Base-by-base conservation (phyloP, 768 basidiomycete species). In the Amanita polypyramis region DNA sequence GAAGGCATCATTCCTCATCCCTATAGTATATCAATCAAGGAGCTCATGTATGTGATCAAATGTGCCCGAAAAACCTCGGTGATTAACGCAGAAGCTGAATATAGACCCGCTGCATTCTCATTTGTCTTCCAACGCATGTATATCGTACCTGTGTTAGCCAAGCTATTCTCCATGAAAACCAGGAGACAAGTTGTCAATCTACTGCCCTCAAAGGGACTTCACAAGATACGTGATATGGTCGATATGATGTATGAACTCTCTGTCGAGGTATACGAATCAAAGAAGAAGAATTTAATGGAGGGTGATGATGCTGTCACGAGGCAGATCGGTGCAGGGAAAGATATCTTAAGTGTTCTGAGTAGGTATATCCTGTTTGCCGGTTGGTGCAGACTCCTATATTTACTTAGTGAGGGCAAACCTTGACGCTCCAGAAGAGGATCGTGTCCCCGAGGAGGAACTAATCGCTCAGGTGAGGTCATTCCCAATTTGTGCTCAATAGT, bases 271-370 rank as follows among this genome's bases (percentile, higher is more conserved):
- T 65, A 63, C 30, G 51, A 60, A 17, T 52, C 56, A 17, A 74
- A 73, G 56, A 68, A 65, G 49, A 55, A 50, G 29, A 61, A 67
- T 1, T 35, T 72, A 2, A 51, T 49, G 8, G 55, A 57, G 19
- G 68, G 65, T 4, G 68, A 70, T 29, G 61, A 65, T 30, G 64
- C 57, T 2, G 55, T 67, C 2, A 47, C 51, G 12, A 53, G 50
- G 11, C 62, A 66, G 47, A 59, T 66, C 33, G 65, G 63, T 7
- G 60, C 61, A 49, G 69, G 67, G 9, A 70, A 69, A 38, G 74
- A 75, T 52, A 65, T 76, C 17, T 61, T 75, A 52, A 73, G 68
- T 46, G 62, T 73, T 35, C 54, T 75, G 21, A 58, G 74, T 76
- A 52, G 36, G 70, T 52, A 11, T 36, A 6, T 37, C 21, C 39